A percentile compares a stretch with the other conserved stretches of the same genome.
Evolutionary conservation across 306 rosid species (phyloP).

Genomic region (Gastrolobium villosum): DNA sequence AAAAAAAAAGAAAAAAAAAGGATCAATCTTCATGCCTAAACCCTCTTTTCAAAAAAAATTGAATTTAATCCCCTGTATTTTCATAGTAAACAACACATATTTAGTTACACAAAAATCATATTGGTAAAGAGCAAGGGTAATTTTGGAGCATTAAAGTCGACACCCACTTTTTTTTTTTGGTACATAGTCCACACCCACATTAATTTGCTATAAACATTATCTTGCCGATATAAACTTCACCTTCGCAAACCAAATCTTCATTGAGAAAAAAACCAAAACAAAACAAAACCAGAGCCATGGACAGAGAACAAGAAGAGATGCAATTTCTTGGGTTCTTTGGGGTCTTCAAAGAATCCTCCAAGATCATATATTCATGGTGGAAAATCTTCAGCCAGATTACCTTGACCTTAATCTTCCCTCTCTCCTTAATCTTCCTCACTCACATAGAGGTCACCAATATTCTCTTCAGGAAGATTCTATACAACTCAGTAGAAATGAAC

Average conservation of each 20-base stretch:
- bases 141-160: constrained; percentile 9
- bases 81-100: too few relatives aligned
- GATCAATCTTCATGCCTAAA: too few relatives aligned
- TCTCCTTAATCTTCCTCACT: constrained; percentile 57
- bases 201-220: background rate
- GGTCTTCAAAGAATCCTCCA: constrained; percentile 57
- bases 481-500: background rate
- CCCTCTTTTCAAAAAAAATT: too few relatives aligned
- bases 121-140: background rate
- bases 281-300: constrained; percentile 47
- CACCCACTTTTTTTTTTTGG: background rate
- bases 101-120: too few relatives aligned
- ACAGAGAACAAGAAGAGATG: constrained; percentile 68
- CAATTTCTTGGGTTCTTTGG: constrained; percentile 63
- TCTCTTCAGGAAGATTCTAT: constrained; percentile 45
- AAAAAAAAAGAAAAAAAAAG: too few relatives aligned
- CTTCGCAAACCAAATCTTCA: constrained; percentile 8
- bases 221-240: background rate
- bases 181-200: background rate
- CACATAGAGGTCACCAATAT: constrained; percentile 57
- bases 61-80: too few relatives aligned
- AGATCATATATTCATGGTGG: constrained; percentile 56
- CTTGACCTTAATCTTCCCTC: constrained; percentile 62
- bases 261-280: background rate
- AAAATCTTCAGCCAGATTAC: constrained; percentile 64